Evolutionary conservation across 495 filamentous ascomycete species (phyloP), one percentile per base, ranked within the genome.

Genomic region (Haplographium delicatum): DNA sequence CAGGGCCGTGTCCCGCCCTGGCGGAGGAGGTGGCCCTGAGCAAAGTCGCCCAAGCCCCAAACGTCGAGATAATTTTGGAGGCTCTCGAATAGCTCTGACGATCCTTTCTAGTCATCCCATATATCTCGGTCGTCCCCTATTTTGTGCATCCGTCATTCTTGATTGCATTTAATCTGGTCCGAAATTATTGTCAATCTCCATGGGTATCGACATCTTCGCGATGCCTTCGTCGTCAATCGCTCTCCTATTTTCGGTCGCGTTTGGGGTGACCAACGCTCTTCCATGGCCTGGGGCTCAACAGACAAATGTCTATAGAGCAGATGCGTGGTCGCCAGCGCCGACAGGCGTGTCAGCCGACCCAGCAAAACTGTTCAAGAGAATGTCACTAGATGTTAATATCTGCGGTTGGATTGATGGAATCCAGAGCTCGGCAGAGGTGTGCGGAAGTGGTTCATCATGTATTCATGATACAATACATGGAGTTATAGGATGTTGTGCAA

Each of bases 361-460:
- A 25, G 43, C 42, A 24, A 28, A 35, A 10, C 18, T 61, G 1
- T 57, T 61, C 44, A 61, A 57, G 51, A 48, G 58, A 42, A 25
- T 18, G 34, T 51, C 47, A 2, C 47, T 61, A 4, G 50, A 49
- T 41, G 51, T 57, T 7, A 26, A 45, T 35, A 35, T 57, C 38
- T 61, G 58, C 47, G 58, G 58, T 28, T 61, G 58, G 58, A 52
- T 61, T 33, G 58, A 47, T 8, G 58, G 54, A 18, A 41, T 45
- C 18, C 50, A 45, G 7, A 37, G 27, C 13, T 11, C 19, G 5
- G 22, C 54, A 7, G 58, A 44, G 13, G 35, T 16, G 16, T 61
- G 58, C 25, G 33, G 47, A 9, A 42, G 30, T 9, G 58, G 58
- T 16, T 61, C 58, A 4, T 57, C 54, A 5, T 61, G 58, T 53